These are phyloP conservation scores for Saraca asoca DNA, from an alignment of 331 rosid species.

Conservation along the genomic window DNA sequence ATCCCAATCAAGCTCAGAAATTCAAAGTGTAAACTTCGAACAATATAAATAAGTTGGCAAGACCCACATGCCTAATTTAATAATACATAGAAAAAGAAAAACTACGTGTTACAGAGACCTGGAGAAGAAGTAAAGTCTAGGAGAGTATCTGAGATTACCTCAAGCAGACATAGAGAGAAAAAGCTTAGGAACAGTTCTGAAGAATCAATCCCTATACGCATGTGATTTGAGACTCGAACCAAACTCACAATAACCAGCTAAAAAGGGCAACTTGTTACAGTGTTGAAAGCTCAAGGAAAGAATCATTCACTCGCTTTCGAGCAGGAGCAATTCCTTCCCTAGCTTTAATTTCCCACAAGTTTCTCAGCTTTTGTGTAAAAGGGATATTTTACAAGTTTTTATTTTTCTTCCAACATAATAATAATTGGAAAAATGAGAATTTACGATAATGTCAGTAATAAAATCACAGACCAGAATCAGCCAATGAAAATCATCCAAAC, in stretches of 20 bases:
- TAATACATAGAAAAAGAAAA: conserved; percentile 12
- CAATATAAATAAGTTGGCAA: conserved; percentile 32
- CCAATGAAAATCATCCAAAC: no score
- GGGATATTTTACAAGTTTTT: background rate
- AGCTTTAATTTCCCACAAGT: background rate
- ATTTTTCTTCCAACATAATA: no score
- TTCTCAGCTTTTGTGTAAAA: conserved; percentile 1
- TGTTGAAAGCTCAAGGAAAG: conserved; percentile 42
- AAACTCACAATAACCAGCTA: conserved; percentile 8
- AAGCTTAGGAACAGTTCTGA: conserved; percentile 15
- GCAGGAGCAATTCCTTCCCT: conserved; percentile 6
- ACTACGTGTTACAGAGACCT: conserved; percentile 17
- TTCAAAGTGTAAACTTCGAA: conserved; percentile 34
- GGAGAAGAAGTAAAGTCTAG: conserved; percentile 7
- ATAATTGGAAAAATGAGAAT: background rate
- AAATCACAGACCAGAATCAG: no score
- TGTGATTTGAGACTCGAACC: conserved; percentile 26
- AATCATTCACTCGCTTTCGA: conserved; percentile 36
- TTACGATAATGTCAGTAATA: background rate
- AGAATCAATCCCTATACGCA: conserved; percentile 11
- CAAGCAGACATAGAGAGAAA: conserved; percentile 23
- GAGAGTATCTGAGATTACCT: conserved; percentile 37
- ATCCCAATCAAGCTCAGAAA: conserved; percentile 32
- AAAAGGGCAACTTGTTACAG: conserved; percentile 26
- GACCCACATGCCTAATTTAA: conserved; percentile 42